Conservation (phyloP, 805 yeast genomes). For the Tetrapisispora taiwanensis region DNA sequence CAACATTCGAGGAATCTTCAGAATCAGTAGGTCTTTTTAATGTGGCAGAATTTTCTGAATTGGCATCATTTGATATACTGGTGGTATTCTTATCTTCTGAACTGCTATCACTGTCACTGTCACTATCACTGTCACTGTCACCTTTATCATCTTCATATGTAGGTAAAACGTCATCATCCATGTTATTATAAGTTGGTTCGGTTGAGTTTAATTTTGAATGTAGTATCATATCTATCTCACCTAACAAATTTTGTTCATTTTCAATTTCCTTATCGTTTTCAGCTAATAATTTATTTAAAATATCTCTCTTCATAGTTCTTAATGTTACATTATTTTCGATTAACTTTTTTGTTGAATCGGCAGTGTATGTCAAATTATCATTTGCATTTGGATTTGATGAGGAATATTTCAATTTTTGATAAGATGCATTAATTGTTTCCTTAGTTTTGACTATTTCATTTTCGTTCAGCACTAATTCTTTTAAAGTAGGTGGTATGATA, state of each 20-base stretch:
- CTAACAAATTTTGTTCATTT: conserved; percentile 21
- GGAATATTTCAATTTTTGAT: conserved; percentile 22
- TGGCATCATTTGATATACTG: not conserved
- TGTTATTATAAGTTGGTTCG: not conserved
- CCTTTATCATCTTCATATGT: conserved; percentile 20
- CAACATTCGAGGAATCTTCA: not conserved
- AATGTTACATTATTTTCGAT: conserved; percentile 21
- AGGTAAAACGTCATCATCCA: conserved; percentile 17
- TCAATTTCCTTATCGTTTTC: conserved; percentile 20
- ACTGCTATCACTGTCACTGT: conserved; percentile 9
- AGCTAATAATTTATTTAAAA: conserved; percentile 19
- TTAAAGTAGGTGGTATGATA: conserved; percentile 28
- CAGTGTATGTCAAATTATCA: conserved; percentile 26
- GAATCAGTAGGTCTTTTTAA: not conserved
- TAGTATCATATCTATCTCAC: conserved; percentile 20
- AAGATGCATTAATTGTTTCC: conserved; percentile 17
- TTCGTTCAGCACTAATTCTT: conserved; percentile 19
- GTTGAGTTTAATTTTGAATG: conserved; percentile 18
- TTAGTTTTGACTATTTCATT: conserved; percentile 15
- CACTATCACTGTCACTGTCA: conserved; percentile 14
- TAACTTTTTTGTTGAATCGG: conserved; percentile 23
- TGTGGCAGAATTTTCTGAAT: not conserved
- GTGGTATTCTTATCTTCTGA: not conserved
- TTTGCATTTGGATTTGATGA: conserved; percentile 18
- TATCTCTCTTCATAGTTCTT: conserved; percentile 20